Conservation (phyloP, 2,329 filamentous ascomycete species). For the Pestalotiopsis sp. region DNA sequence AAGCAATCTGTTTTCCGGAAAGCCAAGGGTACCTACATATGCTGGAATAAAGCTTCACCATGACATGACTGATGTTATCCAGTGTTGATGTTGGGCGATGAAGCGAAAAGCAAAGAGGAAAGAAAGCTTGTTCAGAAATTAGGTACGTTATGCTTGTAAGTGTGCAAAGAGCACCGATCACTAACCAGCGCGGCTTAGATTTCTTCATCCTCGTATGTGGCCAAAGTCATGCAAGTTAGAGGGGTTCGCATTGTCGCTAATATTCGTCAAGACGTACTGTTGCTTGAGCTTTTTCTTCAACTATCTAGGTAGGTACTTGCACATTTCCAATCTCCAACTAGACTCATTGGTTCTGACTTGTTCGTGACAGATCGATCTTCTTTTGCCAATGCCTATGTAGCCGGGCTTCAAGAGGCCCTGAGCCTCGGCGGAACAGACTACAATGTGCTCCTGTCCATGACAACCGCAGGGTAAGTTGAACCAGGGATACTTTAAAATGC, state of each 20-base stretch:
- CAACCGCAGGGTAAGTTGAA: slow-evolving; percentile 32
- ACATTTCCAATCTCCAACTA: background rate
- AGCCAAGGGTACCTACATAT: background rate
- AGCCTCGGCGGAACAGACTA: slow-evolving; percentile 38
- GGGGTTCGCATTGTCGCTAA: background rate
- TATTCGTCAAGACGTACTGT: slow-evolving; percentile 28
- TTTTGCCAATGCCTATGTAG: slow-evolving; percentile 46
- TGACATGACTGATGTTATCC: background rate
- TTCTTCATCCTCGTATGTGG: slow-evolving; percentile 32
- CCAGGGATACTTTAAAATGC: too few species aligned
- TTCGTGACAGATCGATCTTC: slow-evolving; percentile 37
- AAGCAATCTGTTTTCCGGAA: background rate
- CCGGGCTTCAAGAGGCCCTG: slow-evolving; percentile 41
- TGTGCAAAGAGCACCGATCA: background rate
- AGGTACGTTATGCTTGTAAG: slow-evolving; percentile 21
- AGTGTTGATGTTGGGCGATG: slow-evolving; percentile 10
- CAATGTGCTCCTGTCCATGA: slow-evolving; percentile 39
- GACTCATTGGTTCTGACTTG: background rate
- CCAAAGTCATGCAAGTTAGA: background rate
- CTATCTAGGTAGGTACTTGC: slow-evolving; percentile 33
- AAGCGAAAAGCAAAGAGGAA: slow-evolving; percentile 27
- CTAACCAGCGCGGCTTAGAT: slow-evolving; percentile 21
- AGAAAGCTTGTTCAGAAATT: slow-evolving; percentile 31
- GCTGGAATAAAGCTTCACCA: background rate
- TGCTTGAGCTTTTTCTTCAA: slow-evolving; percentile 40